Evolutionary conservation across 2,329 filamentous ascomycete genomes (phyloP).

Genomic region (Aspergillus tamarii): DNA sequence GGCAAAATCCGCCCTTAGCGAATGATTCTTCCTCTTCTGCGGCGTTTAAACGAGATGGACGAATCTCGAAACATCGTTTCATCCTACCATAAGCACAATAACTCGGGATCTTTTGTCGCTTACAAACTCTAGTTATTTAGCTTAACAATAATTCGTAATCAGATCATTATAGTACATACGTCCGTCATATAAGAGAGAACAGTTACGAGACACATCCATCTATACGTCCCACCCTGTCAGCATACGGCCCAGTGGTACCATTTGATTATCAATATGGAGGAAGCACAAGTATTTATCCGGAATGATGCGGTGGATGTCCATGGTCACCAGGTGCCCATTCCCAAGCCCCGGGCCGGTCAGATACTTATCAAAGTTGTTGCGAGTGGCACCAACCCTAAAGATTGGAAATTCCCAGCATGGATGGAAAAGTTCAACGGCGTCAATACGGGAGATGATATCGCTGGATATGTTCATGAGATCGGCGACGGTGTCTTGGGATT

Average conservation of each 20-base stretch:
- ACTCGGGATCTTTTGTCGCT: too few relatives aligned
- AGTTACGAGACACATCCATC: not conserved
- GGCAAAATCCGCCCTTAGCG: not conserved
- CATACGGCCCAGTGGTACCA: not conserved
- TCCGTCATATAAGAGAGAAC: not conserved
- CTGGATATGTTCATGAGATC: conserved; percentile 53
- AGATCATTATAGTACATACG: not conserved
- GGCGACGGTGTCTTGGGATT: conserved; percentile 58
- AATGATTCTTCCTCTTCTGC: too few relatives aligned
- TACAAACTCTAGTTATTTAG: too few relatives aligned
- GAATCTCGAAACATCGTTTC: not conserved
- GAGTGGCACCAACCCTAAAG: conserved; percentile 49
- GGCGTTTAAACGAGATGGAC: not conserved
- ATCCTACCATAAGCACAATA: too few relatives aligned
- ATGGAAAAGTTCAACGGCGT: conserved; percentile 4
- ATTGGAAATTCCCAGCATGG: conserved; percentile 43
- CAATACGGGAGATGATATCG: conserved; percentile 49
- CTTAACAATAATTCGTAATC: not conserved
- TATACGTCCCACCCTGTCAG: not conserved
- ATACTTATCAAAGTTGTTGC: conserved; percentile 42
- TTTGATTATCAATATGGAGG: not conserved
- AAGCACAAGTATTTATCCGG: not conserved
- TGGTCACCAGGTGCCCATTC: conserved; percentile 31
- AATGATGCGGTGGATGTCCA: not conserved
- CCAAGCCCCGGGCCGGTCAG: conserved; percentile 36